phyloP scores from a whole-genome alignment of 1,139 yeast genomes.

The Nakaseomyces delphensis region DNA sequence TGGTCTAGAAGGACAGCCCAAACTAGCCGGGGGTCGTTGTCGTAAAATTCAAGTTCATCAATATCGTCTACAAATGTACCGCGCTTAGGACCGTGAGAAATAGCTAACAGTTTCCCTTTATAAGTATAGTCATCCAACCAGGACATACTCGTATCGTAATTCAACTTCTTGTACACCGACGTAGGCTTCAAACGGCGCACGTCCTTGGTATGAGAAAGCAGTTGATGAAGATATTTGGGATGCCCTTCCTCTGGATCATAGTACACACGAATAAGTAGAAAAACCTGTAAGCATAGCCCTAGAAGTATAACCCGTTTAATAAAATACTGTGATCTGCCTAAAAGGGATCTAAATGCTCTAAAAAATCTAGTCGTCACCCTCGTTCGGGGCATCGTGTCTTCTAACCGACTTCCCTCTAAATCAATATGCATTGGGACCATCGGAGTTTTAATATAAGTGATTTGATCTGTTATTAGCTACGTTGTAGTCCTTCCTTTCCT shows the following conservation, averaged over 20 bases:
- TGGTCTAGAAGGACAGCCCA: constrained; percentile 20
- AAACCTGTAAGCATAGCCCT: background rate
- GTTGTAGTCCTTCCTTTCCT: background rate
- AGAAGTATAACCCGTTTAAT: background rate
- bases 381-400: background rate
- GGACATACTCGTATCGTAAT: constrained; percentile 13
- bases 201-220: background rate
- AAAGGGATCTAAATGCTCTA: background rate
- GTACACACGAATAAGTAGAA: background rate
- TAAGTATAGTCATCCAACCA: constrained; percentile 21
- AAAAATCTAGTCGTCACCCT: background rate
- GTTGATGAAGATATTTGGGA: constrained; percentile 3
- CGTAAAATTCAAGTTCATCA: constrained; percentile 18
- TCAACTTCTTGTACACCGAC: constrained; percentile 16
- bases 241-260: constrained; percentile 6
- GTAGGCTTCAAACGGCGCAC: constrained; percentile 7
- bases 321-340: background rate
- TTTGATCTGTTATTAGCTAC: background rate
- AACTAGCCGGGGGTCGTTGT: constrained; percentile 23
- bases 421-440: background rate
- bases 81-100: constrained; percentile 13
- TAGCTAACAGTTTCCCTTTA: constrained; percentile 15
- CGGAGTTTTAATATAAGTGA: background rate
- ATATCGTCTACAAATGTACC: constrained; percentile 13
- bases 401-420: background rate